Conservation (phyloP, 1,139 yeast genomes). For the Zygoascus sp. region DNA sequence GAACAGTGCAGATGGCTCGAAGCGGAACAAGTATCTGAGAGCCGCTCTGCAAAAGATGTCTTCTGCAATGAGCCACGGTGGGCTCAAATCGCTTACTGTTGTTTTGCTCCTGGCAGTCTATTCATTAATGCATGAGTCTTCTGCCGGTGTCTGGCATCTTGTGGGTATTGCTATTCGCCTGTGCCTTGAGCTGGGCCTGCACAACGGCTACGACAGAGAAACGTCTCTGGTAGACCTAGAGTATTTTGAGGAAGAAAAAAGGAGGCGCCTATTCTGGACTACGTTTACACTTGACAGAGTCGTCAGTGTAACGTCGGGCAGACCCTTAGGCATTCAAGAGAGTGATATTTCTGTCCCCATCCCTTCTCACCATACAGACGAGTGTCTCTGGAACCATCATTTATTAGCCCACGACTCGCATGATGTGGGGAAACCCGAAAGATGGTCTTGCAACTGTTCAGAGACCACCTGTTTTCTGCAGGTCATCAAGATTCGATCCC, state of each 20-base stretch:
- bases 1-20: neutral
- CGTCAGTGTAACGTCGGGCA: slow-evolving; percentile 14
- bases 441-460: neutral
- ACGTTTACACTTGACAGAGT: slow-evolving; percentile 16
- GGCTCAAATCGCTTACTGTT: neutral
- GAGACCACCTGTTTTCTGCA: slow-evolving; percentile 2
- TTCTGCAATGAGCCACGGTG: slow-evolving; percentile 2
- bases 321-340: slow-evolving; percentile 16
- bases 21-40: neutral
- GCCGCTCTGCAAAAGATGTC: slow-evolving; percentile 5
- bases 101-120: slow-evolving; percentile 3
- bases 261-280: slow-evolving; percentile 16
- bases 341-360: slow-evolving; percentile 12
- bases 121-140: slow-evolving; percentile 6
- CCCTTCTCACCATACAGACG: slow-evolving; percentile 11
- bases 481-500: slow-evolving; percentile 1
- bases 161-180: slow-evolving; percentile 15
- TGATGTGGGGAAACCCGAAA: neutral
- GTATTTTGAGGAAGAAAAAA: slow-evolving; percentile 11
- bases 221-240: slow-evolving; percentile 1
- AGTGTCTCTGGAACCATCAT: slow-evolving; percentile 2
- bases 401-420: neutral
- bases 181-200: slow-evolving; percentile 16
- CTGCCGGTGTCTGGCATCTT: slow-evolving; percentile 16
- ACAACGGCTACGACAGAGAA: slow-evolving; percentile 10